phyloP scores from a whole-genome alignment of 2,329 filamentous ascomycete genomes.

The Colletotrichum tanaceti region DNA sequence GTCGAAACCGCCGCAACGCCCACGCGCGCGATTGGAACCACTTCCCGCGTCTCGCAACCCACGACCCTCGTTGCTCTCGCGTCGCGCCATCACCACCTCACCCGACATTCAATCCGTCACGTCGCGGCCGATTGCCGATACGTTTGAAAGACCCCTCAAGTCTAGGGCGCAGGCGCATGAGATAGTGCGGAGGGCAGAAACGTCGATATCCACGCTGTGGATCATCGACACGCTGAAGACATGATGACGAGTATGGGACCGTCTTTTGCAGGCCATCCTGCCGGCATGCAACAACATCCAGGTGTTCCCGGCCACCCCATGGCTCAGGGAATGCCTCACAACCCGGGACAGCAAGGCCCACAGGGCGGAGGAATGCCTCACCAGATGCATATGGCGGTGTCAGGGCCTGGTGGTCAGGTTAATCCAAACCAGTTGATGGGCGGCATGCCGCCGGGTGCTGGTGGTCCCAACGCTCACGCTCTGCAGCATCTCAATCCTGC shows the following conservation, averaged over 20 bases:
- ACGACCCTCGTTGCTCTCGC: conserved; percentile 34
- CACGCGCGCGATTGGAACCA: conserved; percentile 32
- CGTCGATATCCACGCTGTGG: conserved; percentile 72
- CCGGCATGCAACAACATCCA: conserved; percentile 76
- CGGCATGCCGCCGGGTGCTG: conserved; percentile 76
- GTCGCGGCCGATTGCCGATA: conserved; percentile 29
- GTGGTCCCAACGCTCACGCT: conserved; percentile 73
- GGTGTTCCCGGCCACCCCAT: conserved; percentile 75
- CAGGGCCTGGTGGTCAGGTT: conserved; percentile 77
- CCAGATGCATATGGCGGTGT: conserved; percentile 79
- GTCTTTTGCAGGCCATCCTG: conserved; percentile 74
- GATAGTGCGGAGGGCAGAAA: conserved; percentile 56
- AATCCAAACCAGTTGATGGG: conserved; percentile 80
- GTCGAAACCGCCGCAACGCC: conserved; percentile 25
- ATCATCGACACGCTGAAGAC: conserved; percentile 59
- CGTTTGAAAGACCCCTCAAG: conserved; percentile 18
- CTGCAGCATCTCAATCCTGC: conserved; percentile 77
- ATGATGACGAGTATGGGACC: conserved; percentile 80
- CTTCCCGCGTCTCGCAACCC: conserved; percentile 29
- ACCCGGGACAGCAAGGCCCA: conserved; percentile 75
- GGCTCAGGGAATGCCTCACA: conserved; percentile 72
- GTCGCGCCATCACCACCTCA: conserved; percentile 36
- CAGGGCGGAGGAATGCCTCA: conserved; percentile 74
- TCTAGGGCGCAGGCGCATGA: conserved; percentile 56
- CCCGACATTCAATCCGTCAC: conserved; percentile 5